Conservation (phyloP, 1,284 basidiomycete species). For the Marasmius fiardii region DNA sequence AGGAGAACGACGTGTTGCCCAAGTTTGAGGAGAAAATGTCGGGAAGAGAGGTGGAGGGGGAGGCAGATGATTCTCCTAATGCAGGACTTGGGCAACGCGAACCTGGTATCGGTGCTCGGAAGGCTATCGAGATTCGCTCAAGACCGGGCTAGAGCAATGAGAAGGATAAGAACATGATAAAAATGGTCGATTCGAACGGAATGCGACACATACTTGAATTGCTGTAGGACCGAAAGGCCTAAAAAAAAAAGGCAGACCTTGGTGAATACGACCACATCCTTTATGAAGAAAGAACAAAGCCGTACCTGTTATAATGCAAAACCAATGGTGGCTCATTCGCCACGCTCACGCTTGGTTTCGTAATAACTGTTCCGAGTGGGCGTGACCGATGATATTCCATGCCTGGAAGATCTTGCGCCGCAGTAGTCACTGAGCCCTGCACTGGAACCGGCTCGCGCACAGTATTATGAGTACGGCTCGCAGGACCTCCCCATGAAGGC, state of each 20-base stretch:
- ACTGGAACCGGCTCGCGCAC: too few relatives aligned
- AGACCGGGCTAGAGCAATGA: constrained; percentile 6
- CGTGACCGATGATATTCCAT: not conserved
- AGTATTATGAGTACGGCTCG: too few relatives aligned
- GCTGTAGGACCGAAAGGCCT: constrained; percentile 14
- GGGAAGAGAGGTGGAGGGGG: not conserved
- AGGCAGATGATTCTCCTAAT: not conserved
- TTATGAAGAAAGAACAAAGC: not conserved
- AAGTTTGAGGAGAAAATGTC: not conserved
- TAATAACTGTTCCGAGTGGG: not conserved
- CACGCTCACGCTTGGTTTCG: not conserved
- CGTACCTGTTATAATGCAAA: constrained; percentile 10
- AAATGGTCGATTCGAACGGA: not conserved
- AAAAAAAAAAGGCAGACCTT: not conserved
- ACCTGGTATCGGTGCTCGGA: constrained; percentile 9
- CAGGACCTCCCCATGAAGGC: not conserved
- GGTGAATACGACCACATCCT: not conserved
- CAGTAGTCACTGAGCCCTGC: too few relatives aligned
- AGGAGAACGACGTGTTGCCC: constrained; percentile 8
- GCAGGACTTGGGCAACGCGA: constrained; percentile 7
- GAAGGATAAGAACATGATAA: not conserved
- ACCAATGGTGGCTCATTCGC: constrained; percentile 10
- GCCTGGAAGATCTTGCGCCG: too few relatives aligned
- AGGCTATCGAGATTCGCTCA: constrained; percentile 13
- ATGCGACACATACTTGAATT: constrained; percentile 4